Percentiles rank a stretch among this genome's conserved stretches.
phyloP scores from a whole-genome alignment of 2,329 filamentous ascomycete genomes.

The Xylariomycetidae sp. region DNA sequence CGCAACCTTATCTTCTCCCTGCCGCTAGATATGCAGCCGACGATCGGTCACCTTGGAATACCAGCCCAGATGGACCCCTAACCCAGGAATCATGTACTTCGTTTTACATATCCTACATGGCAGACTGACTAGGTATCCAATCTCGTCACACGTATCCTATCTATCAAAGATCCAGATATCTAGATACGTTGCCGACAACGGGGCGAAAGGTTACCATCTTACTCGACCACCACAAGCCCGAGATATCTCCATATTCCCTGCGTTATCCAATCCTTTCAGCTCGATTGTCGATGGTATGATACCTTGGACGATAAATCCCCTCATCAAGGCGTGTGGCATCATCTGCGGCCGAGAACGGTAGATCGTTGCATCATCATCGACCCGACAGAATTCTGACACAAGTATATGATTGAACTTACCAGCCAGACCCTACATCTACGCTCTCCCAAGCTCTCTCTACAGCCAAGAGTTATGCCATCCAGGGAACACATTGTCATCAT shows the following conservation, averaged over 20 bases:
- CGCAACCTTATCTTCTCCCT: constrained; percentile 2
- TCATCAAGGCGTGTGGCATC: constrained; percentile 2
- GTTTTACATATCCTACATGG: background rate
- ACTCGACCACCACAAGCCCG: constrained; percentile 10
- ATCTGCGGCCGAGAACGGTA: constrained; percentile 19
- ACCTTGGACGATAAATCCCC: constrained; percentile 3
- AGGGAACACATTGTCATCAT: constrained; percentile 2
- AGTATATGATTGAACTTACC: constrained; percentile 7
- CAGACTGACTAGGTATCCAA: background rate
- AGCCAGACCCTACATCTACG: constrained; percentile 1
- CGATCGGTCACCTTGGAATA: background rate
- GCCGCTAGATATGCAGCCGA: background rate
- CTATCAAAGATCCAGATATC: background rate
- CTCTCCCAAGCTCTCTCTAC: constrained; percentile 3
- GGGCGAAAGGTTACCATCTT: constrained; percentile 6
- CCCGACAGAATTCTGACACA: background rate
- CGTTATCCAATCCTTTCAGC: constrained; percentile 5
- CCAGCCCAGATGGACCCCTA: background rate
- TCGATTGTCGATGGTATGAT: constrained; percentile 7
- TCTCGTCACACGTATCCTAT: constrained; percentile 2
- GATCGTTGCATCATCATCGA: constrained; percentile 1
- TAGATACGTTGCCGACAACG: constrained; percentile 17
- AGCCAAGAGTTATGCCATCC: background rate
- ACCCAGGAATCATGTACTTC: background rate
- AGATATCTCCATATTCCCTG: constrained; percentile 15